Base-by-base conservation (phyloP, 768 basidiomycete species). In the Calvatia gigantea region DNA sequence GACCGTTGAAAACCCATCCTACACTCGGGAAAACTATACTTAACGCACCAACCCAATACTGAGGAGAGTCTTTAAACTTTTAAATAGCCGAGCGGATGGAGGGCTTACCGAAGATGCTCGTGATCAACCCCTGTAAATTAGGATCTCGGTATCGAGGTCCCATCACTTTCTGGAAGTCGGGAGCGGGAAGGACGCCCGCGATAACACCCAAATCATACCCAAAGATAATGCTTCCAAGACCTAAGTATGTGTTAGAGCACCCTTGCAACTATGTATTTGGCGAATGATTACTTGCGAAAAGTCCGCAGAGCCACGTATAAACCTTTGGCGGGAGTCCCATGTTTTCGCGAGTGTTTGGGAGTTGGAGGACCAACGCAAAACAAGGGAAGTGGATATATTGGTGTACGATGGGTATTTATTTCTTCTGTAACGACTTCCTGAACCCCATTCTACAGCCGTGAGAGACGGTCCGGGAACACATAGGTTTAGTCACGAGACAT, bases 201-300 rank as follows among this genome's bases (percentile, higher is more conserved):
- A 81, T 79, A 41, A 79, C 78, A 64, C 79, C 79, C 33, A 79
- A 62, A 57, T 79, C 78, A 69, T 79, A 80, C 57, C 77, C 78
- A 56, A 78, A 79, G 50, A 77, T 76, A 25, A 75, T 73, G 58
- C 71, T 73, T 27, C 75, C 74, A 50, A 77, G 60, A 68, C 72
- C 72, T 75, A 45, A 5, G 45, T 9, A 12, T 15, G 28, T 9
- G 23, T 27, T 3, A 25, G 8, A 45, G 43, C 8, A 4, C 4
- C 8, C 11, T 5, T 45, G 21, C 2, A 11, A 45, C 1, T 12
- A 4, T 3, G 9, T 15, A 4, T 12, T 1, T 4, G n/a, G 7
- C n/a, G 23, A 52, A 35, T 23, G 67, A 66, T n/a, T 59, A 74
- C 75, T 75, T 9, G 77, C 79, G 52, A 81, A 81, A 38, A 81